Conservation (phyloP, 768 basidiomycete species). For the Pholiota conissans region DNA sequence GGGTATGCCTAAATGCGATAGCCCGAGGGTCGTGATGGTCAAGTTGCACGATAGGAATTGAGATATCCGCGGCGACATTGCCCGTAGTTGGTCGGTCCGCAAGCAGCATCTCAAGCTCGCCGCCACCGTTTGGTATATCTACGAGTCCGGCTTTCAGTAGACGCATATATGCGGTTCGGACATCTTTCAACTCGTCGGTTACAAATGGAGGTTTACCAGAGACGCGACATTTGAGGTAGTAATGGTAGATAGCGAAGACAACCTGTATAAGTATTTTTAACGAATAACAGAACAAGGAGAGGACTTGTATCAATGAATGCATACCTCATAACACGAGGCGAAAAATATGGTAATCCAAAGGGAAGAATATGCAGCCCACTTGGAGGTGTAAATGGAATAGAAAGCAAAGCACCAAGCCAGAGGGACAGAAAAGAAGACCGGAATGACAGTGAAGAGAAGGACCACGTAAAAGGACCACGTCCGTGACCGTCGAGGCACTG, state of each 20-base stretch:
- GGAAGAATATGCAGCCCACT: conserved; percentile 42
- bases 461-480: conserved; percentile 57
- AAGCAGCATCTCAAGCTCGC: conserved; percentile 55
- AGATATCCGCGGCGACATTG: conserved; percentile 64
- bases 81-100: conserved; percentile 50
- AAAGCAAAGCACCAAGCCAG: conserved; percentile 65
- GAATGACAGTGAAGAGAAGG: conserved; percentile 54
- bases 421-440: conserved; percentile 64
- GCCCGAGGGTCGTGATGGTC: conserved; percentile 67
- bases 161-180: conserved; percentile 59
- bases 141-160: conserved; percentile 70
- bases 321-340: conserved; percentile 61
- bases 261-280: conserved; percentile 46
- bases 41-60: conserved; percentile 55
- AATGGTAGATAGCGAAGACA: conserved; percentile 68
- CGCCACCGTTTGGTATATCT: conserved; percentile 47
- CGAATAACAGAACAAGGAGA: not conserved
- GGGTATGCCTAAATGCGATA: conserved; percentile 65
- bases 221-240: conserved; percentile 46
- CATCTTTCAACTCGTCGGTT: conserved; percentile 51
- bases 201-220: conserved; percentile 44
- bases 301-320: conserved; percentile 8
- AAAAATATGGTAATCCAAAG: conserved; percentile 40
- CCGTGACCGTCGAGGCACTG: conserved; percentile 36
- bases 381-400: conserved; percentile 45